Conservation (phyloP, 177 flowering plant genomes). For the Vitis hybrid region DNA sequence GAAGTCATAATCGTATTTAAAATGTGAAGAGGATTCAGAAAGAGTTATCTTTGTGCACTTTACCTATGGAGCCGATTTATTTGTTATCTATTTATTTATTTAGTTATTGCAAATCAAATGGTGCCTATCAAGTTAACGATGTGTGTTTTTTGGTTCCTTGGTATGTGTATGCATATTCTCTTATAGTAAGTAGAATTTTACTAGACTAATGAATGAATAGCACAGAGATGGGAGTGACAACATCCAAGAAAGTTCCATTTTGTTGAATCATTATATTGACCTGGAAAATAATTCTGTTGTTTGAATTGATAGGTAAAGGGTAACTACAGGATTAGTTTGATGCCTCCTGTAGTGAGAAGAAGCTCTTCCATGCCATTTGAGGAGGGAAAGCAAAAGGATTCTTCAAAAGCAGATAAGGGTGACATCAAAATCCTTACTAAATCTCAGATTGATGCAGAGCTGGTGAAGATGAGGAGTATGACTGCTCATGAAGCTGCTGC, state of each 20-base stretch:
- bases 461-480: slow-evolving; percentile 28
- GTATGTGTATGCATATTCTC: no score
- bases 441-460: slow-evolving; percentile 32
- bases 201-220: no score
- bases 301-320: slow-evolving; percentile 30
- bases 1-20: no score
- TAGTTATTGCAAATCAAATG: no score
- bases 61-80: no score
- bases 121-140: no score
- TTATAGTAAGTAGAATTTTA: no score
- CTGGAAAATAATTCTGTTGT: slow-evolving; percentile 1
- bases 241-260: neutral
- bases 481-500: slow-evolving; percentile 45
- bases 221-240: no score
- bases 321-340: slow-evolving; percentile 28
- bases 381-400: slow-evolving; percentile 26
- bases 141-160: no score
- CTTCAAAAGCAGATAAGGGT: slow-evolving; percentile 23
- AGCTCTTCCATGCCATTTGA: slow-evolving; percentile 15
- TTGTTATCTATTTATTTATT: no score
- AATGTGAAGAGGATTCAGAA: no score
- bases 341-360: slow-evolving; percentile 24
- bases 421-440: slow-evolving; percentile 14
- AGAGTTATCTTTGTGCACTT: no score
- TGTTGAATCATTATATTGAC: neutral